Evolutionary conservation across 345 rosid genomes (phyloP), one percentile per base, ranked within the genome.

Genomic region (Citrus mangshanensis): DNA sequence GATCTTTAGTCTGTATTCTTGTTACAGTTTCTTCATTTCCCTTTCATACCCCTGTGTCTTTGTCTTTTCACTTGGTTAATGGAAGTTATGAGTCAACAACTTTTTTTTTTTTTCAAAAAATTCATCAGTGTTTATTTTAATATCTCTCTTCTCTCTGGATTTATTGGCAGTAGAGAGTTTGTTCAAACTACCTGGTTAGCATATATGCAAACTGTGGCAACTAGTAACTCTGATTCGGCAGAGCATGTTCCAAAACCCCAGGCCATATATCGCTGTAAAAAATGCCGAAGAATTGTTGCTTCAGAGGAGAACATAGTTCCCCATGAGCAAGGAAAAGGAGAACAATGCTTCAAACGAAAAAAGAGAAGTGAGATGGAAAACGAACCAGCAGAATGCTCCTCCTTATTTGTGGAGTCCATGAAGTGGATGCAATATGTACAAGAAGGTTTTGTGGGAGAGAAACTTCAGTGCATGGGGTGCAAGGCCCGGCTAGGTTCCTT

Each of bases 401-500:
- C 97, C 49, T 85, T 95, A 77, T 95, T 95, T 38, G 98, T 95
- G 0, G 97, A 92, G 86, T 97, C 98, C 73, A 85, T 95, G 95
- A 93, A 92, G 84, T 93, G 98, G 98, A 95, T 95, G 98, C 81
- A 92, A 81, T 77, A 90, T 79, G 98, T 93, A 59, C 91, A 93
- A 87, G 97, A 92, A 63, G 98, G 98, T 69, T 58, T 22, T 12
- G 93, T 95, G 76, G 99, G 89, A 76, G 94, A 95, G 75, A 95
- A 92, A 85, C 90, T 95, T 78, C 88, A 71, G 71, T 95, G 98
- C 78, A 79, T 89, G 9, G 93, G 93, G 56, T 95, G 99, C 81
- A 93, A 92, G 5, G 89, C 94, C 14, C 90, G 95, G 3, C 73
- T 95, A 87, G 99, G 98, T 70, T 88, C 89, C 32, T 95, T 93